Evolutionary conservation across 306 rosid genomes (phyloP), one percentile per base, ranked within the genome.

Genomic region (Glycine soja): DNA sequence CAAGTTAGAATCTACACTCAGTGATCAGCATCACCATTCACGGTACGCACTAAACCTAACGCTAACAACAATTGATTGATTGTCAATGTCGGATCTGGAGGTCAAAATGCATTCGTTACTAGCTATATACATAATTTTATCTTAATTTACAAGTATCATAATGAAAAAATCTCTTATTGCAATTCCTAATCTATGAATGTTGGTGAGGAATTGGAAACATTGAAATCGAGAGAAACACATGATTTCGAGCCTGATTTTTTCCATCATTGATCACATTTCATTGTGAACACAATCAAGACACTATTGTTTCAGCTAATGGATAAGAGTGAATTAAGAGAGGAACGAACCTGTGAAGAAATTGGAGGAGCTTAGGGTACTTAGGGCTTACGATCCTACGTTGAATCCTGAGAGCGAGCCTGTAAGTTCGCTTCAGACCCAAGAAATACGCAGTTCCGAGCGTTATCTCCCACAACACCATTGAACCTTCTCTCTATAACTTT

Each of bases 401-500:
- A 87, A 91, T 87, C 92, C 74, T 91, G 54, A 91, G 81, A 66
- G 92, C 98, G 9, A 91, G 91, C 61, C 86, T 86, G 65, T 89
- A 93, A 2, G 99, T 93, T 51, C 99, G 94, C 78, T 87, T 86
- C 30, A 95, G 87, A 10, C 99, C 99, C 88, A 95, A 52, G 84
- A 95, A 95, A 86, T 93, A 95, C 24, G 99, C 98, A 48, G 98
- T 93, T 70, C 86, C 98, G 12, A 93, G 80, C n/a, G 99, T 89
- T 84, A 95, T 89, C 88, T 95, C 99, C 99, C 96, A 95, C 5
- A 95, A 86, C 88, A 95, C 99, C 99, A 95, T 92, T 74, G 75
- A 76, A n/a, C 59, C 7, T 78, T 65, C 12, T 50, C 45, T 54
- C 53, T 15, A n/a, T 67, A 64, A 48, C 61, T 32, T 16, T 71